A percentile compares a stretch with the other conserved stretches of the same genome.
These are phyloP conservation scores for Heteromeles arbutifolia DNA, from an alignment of 306 rosid genomes.

Conservation along the genomic window DNA sequence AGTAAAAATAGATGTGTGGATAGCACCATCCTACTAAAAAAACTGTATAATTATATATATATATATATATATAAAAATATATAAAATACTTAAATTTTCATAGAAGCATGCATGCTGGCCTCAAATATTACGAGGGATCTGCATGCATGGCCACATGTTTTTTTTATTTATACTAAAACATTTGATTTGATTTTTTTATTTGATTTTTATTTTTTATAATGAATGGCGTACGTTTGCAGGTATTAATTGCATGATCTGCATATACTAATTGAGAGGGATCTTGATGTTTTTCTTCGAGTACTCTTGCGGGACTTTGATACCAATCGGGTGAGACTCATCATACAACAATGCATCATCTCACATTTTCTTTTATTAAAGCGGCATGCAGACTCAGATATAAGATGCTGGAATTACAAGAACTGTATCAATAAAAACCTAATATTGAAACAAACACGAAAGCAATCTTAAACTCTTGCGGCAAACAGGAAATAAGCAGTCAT, in stretches of 20 bases:
- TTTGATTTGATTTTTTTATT: neutral
- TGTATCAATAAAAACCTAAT: neutral
- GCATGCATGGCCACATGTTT: too few relatives aligned
- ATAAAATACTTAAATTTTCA: neutral
- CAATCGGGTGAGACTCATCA: neutral
- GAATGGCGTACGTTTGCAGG: neutral
- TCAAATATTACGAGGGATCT: neutral
- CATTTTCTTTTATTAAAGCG: too few relatives aligned
- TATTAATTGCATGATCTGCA: neutral
- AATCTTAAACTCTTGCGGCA: neutral
- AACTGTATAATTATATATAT: too few relatives aligned
- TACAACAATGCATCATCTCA: neutral
- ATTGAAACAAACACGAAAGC: neutral
- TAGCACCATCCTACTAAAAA: too few relatives aligned
- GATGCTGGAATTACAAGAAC: too few relatives aligned
- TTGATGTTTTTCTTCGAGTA: neutral
- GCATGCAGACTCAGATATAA: too few relatives aligned
- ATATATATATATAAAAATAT: too few relatives aligned
- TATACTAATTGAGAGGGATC: neutral
- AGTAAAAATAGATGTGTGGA: too few relatives aligned
- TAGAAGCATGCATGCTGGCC: neutral
- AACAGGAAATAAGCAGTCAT: neutral
- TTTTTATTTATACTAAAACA: neutral
- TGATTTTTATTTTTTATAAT: too few relatives aligned
- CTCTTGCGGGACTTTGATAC: neutral